These are phyloP conservation scores for Candida mesenterica DNA, from an alignment of 1,139 yeast species.

Conservation along the genomic window DNA sequence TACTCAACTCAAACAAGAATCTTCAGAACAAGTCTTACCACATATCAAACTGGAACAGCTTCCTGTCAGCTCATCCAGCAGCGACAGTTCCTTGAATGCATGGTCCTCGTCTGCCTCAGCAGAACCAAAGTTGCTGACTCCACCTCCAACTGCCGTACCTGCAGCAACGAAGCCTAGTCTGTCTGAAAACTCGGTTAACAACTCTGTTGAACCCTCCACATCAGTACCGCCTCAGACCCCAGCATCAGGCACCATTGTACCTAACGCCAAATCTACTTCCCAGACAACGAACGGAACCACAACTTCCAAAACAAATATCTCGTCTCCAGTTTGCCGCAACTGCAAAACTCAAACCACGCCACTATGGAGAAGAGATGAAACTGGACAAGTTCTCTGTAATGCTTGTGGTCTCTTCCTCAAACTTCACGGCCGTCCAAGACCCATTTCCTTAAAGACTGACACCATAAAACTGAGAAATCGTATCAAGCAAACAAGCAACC, in stretches of 20 bases:
- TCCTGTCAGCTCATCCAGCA: no score
- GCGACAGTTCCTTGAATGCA: no score
- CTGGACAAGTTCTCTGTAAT: conserved; percentile 90
- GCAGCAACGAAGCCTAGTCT: no score
- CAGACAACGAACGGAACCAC: conserved; percentile 45
- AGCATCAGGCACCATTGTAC: conserved; percentile 12
- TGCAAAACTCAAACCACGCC: conserved; percentile 94
- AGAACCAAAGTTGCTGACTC: no score
- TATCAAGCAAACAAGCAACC: conserved; percentile 41
- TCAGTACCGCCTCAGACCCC: no score
- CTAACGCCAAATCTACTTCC: conserved; percentile 27
- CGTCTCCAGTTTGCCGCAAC: conserved; percentile 79
- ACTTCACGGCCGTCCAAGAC: conserved; percentile 89
- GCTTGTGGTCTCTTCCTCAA: conserved; percentile 93
- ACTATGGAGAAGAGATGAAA: conserved; percentile 90
- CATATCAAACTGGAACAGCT: no score
- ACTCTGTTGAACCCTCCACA: no score
- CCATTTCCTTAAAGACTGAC: conserved; percentile 86
- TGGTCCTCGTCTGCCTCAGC: no score
- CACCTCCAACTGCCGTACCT: no score
- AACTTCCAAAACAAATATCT: conserved; percentile 47
- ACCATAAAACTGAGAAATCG: conserved; percentile 89
- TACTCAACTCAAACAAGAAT: conserved; percentile 6
- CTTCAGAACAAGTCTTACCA: conserved; percentile 12
- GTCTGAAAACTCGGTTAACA: no score